Conservation (phyloP, 768 basidiomycete genomes). For the Omphalotus guepiniiformis region DNA sequence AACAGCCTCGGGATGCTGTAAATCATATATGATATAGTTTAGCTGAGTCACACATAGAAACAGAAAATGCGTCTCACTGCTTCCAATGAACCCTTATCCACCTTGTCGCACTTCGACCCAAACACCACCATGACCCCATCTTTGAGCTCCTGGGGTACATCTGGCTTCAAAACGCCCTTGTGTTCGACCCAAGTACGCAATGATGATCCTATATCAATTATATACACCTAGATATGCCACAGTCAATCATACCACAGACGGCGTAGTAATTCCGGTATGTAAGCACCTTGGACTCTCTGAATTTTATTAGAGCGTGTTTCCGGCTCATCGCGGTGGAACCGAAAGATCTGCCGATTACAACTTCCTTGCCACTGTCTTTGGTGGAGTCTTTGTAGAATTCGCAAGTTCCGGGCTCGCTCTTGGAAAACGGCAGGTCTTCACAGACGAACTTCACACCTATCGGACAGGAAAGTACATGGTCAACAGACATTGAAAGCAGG, state of each 20-base stretch:
- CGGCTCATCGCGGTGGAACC: background rate
- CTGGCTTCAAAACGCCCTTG: conserved; percentile 9
- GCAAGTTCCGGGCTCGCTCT: conserved; percentile 6
- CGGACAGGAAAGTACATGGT: background rate
- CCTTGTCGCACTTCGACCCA: conserved; percentile 9
- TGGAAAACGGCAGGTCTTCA: conserved; percentile 5
- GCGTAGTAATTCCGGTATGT: no score
- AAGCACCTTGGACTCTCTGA: conserved; percentile 12
- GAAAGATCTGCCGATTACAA: conserved; percentile 8
- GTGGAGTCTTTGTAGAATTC: background rate
- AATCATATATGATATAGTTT: background rate
- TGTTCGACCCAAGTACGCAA: conserved; percentile 13
- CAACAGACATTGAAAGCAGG: background rate
- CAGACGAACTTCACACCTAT: conserved; percentile 13
- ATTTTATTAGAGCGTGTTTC: conserved; percentile 11
- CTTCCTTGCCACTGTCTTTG: no score
- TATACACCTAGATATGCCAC: conserved; percentile 8
- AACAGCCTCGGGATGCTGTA: conserved; percentile 11
- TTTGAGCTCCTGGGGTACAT: conserved; percentile 9
- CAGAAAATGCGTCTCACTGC: background rate
- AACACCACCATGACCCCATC: conserved; percentile 14
- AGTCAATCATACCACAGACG: background rate
- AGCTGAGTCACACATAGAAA: background rate
- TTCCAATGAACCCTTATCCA: no score
- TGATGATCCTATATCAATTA: conserved; percentile 12